phyloP scores from a whole-genome alignment of 495 filamentous ascomycete species.

The Penicillium pancosmium region DNA sequence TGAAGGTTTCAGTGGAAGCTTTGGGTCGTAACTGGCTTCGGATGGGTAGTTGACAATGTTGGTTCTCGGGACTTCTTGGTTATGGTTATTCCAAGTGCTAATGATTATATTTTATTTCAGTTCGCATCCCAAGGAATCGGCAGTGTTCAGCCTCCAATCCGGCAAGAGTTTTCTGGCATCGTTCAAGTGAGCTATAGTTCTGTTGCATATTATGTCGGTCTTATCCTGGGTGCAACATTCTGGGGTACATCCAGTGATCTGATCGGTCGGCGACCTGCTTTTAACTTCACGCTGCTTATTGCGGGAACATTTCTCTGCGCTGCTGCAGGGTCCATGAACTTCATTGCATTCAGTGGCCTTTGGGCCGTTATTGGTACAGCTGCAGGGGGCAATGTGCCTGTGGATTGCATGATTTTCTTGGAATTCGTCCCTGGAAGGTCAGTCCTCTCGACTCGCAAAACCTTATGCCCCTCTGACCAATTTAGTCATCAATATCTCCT shows the following conservation, averaged over 20 bases:
- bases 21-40: conserved; percentile 37
- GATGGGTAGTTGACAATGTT: conserved; percentile 41
- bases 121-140: conserved; percentile 38
- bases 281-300: neutral
- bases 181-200: conserved; percentile 38
- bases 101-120: conserved; percentile 7
- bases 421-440: conserved; percentile 35
- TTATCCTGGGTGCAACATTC: conserved; percentile 39
- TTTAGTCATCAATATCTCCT: conserved; percentile 36
- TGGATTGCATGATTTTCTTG: conserved; percentile 38
- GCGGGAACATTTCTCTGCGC: conserved; percentile 32
- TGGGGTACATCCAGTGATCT: conserved; percentile 39
- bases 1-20: conserved; percentile 39
- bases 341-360: conserved; percentile 35
- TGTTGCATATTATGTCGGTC: conserved; percentile 37
- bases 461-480: neutral
- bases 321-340: conserved; percentile 33
- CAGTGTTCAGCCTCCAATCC: conserved; percentile 34
- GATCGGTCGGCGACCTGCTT: conserved; percentile 29
- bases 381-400: conserved; percentile 37
- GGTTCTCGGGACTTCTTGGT: neutral
- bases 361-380: conserved; percentile 39
- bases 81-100: neutral
- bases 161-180: conserved; percentile 32
- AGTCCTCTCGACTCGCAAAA: neutral